Evolutionary conservation across 306 rosid species (phyloP), one percentile per base, ranked within the genome.

Genomic region (Hippophae tibetana): DNA sequence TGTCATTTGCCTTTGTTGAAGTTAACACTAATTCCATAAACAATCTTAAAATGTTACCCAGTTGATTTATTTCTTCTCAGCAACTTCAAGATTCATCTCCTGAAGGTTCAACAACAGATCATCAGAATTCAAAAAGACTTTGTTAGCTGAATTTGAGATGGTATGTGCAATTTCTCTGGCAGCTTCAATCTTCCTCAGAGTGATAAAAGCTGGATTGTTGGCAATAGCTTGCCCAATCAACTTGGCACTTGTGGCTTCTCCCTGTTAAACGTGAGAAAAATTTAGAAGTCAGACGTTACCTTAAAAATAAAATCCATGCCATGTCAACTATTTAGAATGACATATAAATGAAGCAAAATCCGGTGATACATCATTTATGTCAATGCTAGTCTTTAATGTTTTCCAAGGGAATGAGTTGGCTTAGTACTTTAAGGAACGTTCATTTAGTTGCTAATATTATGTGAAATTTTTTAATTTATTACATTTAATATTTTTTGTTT

Each of bases 161-260:
- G 87, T 81, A 0, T 85, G 82, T 3, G 98, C 96, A 9, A 87
- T 90, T 68, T 85, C 98, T 76, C 98, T 85, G 13, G 96, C 87
- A 53, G 96, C 96, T 79, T 90, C 96, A 10, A 90, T 87, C 76
- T 76, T 87, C 86, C 96, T 81, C 27, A 90, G 64, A 26, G 87
- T 79, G 67, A 79, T 87, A 69, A 90, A 87, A n/a, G 98, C 95
- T 18, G 96, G 95, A 72, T 90, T 90, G 41, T 81, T 85, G 43
- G 96, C 83, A 62, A 87, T 86, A 43, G 98, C 92, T 81, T 81
- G 75, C 60, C 98, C 98, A 46, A 87, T 87, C 79, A 90, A 78
- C 69, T 83, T 80, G 42, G 92, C 98, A 85, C 96, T 87, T 56
- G 76, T 81, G 47, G 96, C 96, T 69, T 87, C 98, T 6, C 98